A percentile compares a stretch with the other conserved stretches of the same genome.
phyloP scores from a whole-genome alignment of 129 eudicot species.

The Pittosporum tobira region DNA sequence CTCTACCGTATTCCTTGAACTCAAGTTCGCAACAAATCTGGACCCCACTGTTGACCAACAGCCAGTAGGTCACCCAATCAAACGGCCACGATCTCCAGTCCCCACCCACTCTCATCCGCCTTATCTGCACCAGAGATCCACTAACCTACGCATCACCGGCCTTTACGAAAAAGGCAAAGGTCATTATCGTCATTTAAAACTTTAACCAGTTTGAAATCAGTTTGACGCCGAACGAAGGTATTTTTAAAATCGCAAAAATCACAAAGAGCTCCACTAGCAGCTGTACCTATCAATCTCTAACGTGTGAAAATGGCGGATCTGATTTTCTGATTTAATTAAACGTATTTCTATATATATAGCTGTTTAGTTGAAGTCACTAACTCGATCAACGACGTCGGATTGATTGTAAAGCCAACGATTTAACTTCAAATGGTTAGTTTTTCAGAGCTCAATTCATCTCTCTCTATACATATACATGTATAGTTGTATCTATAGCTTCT shows the following conservation, averaged over 20 bases:
- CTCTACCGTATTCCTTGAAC: not conserved
- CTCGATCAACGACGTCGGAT: no score
- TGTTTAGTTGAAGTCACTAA: not conserved
- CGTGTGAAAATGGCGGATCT: conserved; percentile 5
- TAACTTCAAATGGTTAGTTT: not conserved
- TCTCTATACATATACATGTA: not conserved
- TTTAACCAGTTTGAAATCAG: conserved; percentile 3
- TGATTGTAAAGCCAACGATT: not conserved
- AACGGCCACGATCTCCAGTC: conserved; percentile 3
- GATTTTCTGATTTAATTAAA: not conserved
- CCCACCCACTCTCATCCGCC: conserved; percentile 6
- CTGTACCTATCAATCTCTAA: not conserved
- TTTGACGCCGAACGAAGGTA: conserved; percentile 7
- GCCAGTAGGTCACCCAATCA: not conserved
- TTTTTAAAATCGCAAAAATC: not conserved
- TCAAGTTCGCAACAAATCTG: not conserved
- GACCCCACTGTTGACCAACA: conserved; percentile 8
- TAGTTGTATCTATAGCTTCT: not conserved
- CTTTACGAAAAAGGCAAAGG: not conserved
- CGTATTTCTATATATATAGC: not conserved
- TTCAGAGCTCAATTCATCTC: not conserved
- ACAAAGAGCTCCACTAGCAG: not conserved
- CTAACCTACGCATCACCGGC: not conserved
- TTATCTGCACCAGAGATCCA: not conserved
- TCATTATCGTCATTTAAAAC: conserved; percentile 2